Percentiles rank a stretch among this genome's conserved stretches.
Evolutionary conservation across 164 flowering plant species (phyloP).

Genomic region (Magnolia sinica): DNA sequence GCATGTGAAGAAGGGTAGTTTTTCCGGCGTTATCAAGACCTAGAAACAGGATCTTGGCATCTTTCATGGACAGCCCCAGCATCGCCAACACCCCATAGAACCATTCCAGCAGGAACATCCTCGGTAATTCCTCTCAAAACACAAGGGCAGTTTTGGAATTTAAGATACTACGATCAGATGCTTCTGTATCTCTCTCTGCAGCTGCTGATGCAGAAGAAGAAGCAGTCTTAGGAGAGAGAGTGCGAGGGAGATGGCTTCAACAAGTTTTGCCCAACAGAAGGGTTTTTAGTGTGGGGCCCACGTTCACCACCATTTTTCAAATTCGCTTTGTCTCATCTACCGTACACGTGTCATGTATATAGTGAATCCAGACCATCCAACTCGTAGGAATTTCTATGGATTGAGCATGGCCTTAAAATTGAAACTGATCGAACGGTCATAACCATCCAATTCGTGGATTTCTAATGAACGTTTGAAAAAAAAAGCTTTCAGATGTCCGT

Average conservation of each 20-base stretch:
- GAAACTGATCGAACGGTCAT: no score
- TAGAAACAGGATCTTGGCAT: conserved; percentile 41
- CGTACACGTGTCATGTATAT: no score
- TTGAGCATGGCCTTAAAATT: no score
- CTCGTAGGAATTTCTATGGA: no score
- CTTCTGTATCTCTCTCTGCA: background rate
- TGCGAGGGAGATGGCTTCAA: background rate
- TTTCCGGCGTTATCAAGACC: conserved; percentile 47
- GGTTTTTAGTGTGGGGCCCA: background rate
- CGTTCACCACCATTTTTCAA: no score
- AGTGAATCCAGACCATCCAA: no score
- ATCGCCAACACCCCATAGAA: conserved; percentile 39
- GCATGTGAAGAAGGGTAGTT: conserved; percentile 44
- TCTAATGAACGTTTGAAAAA: no score
- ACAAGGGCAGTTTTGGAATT: background rate
- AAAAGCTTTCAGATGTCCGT: no score
- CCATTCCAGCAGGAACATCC: conserved; percentile 41
- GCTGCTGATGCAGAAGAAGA: background rate
- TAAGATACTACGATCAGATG: background rate
- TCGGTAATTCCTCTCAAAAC: background rate
- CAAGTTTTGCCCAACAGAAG: background rate
- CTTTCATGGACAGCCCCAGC: conserved; percentile 36
- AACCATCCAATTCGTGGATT: no score
- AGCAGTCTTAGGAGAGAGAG: background rate
- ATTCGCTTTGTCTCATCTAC: no score